phyloP scores from a whole-genome alignment of 2,329 filamentous ascomycete genomes.

The Aureobasidium zeae region DNA sequence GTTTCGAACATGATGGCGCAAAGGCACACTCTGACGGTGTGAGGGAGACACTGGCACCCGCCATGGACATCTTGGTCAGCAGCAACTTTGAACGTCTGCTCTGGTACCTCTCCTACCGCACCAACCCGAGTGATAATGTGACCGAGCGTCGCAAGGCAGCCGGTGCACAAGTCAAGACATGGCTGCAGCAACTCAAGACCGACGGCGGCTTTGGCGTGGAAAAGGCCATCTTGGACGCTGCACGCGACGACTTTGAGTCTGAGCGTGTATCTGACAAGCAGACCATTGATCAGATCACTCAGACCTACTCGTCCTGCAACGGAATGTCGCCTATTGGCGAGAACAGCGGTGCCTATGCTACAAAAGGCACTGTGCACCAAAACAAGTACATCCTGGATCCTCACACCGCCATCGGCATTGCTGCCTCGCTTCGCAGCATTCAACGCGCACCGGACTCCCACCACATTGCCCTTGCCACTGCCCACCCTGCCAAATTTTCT shows the following conservation, averaged over 20 bases:
- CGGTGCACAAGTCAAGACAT: conserved; percentile 65
- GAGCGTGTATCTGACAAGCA: conserved; percentile 55
- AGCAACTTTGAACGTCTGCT: conserved; percentile 94
- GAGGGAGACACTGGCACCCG: conserved; percentile 84
- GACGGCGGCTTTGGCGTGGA: conserved; percentile 78
- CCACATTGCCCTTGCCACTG: conserved; percentile 82
- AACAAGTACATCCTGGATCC: conserved; percentile 77
- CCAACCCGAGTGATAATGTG: conserved; percentile 38
- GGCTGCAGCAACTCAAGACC: conserved; percentile 72
- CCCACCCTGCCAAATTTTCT: conserved; percentile 92
- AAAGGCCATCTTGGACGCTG: conserved; percentile 59
- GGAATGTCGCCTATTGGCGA: conserved; percentile 25
- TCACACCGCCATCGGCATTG: conserved; percentile 80
- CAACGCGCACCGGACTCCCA: conserved; percentile 42
- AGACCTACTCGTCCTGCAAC: conserved; percentile 29
- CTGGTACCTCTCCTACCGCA: conserved; percentile 81
- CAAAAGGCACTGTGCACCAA: conserved; percentile 29
- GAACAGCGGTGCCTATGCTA: conserved; percentile 28
- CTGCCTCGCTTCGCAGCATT: conserved; percentile 59
- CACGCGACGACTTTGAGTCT: conserved; percentile 68
- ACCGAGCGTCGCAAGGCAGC: conserved; percentile 41
- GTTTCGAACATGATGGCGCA: conserved; percentile 46
- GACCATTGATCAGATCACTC: conserved; percentile 40
- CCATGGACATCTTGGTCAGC: conserved; percentile 95
- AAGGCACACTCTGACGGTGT: conserved; percentile 62